Percentiles rank a stretch among this genome's conserved stretches.
phyloP scores from a whole-genome alignment of 2,329 filamentous ascomycete genomes.

The Colletotrichum cuscutae region DNA sequence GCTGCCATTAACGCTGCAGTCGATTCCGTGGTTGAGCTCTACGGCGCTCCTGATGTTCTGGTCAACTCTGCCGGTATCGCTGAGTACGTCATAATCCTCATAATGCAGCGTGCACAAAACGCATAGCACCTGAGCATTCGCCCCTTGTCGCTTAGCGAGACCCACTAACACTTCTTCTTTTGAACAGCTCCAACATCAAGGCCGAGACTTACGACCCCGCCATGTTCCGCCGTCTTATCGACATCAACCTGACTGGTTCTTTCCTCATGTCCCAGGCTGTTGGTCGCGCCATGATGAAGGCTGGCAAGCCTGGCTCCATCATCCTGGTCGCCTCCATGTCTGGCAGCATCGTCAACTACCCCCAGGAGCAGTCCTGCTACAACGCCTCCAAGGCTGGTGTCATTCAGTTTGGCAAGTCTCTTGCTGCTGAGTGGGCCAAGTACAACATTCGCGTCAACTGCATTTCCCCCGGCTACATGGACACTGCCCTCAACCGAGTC shows the following conservation, averaged over 20 bases:
- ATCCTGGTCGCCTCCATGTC: constrained; percentile 85
- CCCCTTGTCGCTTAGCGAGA: constrained; percentile 9
- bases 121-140: constrained; percentile 41
- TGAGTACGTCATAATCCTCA: constrained; percentile 56
- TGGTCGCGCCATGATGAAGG: constrained; percentile 78
- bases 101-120: constrained; percentile 16
- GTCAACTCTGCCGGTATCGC: constrained; percentile 85
- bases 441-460: constrained; percentile 85
- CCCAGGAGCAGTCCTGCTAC: constrained; percentile 85
- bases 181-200: constrained; percentile 75
- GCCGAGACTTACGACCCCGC: constrained; percentile 80
- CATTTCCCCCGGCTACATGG: constrained; percentile 88
- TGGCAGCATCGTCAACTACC: constrained; percentile 86
- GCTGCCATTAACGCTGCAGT: constrained; percentile 77
- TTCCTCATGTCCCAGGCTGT: constrained; percentile 83
- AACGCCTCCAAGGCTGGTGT: constrained; percentile 87
- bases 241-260: constrained; percentile 84
- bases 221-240: constrained; percentile 82
- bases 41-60: constrained; percentile 78
- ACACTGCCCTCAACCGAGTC: constrained; percentile 83
- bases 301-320: constrained; percentile 76
- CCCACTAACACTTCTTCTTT: constrained; percentile 23
- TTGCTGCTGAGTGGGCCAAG: constrained; percentile 87
- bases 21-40: constrained; percentile 71
- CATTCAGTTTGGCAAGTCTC: constrained; percentile 80